A percentile compares a stretch with the other conserved stretches of the same genome.
These are phyloP conservation scores for Datura wrightii DNA, from an alignment of 257 asterid species.

Conservation along the genomic window DNA sequence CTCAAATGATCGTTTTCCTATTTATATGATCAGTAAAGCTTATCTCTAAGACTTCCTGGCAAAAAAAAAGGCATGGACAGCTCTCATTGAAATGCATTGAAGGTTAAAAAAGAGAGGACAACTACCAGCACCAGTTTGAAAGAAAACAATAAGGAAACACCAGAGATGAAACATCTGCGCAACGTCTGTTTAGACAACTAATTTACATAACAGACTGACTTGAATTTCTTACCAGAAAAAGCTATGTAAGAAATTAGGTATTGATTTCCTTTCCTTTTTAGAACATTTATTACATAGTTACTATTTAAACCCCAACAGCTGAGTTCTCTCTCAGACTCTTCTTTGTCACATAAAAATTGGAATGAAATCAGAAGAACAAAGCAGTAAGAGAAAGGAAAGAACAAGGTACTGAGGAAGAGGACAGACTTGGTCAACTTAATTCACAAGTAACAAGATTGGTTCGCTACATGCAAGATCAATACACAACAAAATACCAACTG, in stretches of 20 bases:
- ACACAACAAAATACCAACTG: constrained; percentile 1
- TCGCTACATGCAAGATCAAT: background rate
- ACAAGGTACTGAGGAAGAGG: constrained; percentile 8
- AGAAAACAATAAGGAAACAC: background rate
- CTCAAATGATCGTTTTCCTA: background rate
- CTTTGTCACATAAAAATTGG: background rate
- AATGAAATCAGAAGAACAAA: background rate
- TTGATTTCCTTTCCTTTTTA: background rate
- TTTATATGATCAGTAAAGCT: constrained; percentile 4
- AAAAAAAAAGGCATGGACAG: background rate
- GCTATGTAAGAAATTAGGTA: background rate
- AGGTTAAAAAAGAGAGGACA: constrained; percentile 7
- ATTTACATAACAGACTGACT: background rate
- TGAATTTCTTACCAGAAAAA: constrained; percentile 17
- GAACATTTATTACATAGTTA: background rate
- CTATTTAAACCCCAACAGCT: background rate
- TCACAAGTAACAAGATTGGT: constrained; percentile 16
- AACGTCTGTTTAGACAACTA: background rate
- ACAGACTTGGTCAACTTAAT: background rate
- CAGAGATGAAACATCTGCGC: background rate
- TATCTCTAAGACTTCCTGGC: background rate
- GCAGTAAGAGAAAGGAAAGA: constrained; percentile 2
- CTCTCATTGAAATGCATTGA: background rate
- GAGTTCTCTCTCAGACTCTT: constrained; percentile 1
- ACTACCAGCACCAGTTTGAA: background rate